Percentiles rank a stretch among this genome's conserved stretches.
phyloP scores from a whole-genome alignment of 1,139 yeast genomes.

The Saccharomyces pastorianus region DNA sequence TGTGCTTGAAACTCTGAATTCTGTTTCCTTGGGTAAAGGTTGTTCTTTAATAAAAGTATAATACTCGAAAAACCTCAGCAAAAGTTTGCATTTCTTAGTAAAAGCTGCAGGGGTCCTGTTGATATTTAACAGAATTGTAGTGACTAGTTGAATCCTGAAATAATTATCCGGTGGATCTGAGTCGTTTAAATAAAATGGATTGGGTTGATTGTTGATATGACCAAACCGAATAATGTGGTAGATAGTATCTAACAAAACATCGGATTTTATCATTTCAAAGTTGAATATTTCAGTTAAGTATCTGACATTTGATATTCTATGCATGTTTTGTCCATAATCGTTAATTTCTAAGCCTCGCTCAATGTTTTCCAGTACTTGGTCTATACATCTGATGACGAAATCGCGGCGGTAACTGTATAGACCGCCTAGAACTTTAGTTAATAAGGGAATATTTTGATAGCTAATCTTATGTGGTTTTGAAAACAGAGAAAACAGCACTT shows the following conservation, averaged over 20 bases:
- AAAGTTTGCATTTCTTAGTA: conserved; percentile 35
- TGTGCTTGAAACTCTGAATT: conserved; percentile 44
- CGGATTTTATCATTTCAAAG: conserved; percentile 40
- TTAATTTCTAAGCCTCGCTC: conserved; percentile 59
- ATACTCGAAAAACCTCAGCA: conserved; percentile 62
- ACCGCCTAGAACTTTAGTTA: conserved; percentile 44
- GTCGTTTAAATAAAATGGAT: conserved; percentile 35
- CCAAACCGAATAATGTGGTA: conserved; percentile 61
- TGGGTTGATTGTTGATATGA: conserved; percentile 56
- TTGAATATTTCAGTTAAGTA: conserved; percentile 55
- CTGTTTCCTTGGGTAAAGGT: conserved; percentile 61
- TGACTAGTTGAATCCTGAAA: conserved; percentile 57
- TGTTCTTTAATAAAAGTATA: conserved; percentile 58
- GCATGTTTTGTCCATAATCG: conserved; percentile 52
- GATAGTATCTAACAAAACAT: conserved; percentile 45
- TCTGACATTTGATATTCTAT: conserved; percentile 52
- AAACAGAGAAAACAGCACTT: conserved; percentile 45
- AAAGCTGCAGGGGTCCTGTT: conserved; percentile 15
- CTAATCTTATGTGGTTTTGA: conserved; percentile 54
- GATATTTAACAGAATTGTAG: conserved; percentile 32
- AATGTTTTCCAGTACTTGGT: conserved; percentile 57
- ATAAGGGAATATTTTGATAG: conserved; percentile 44
- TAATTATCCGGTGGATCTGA: conserved; percentile 61
- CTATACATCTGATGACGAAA: conserved; percentile 45
- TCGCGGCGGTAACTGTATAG: conserved; percentile 35